These are phyloP conservation scores for Cryptococcus depauperatus DNA, from an alignment of 1,284 basidiomycete species.

Conservation along the genomic window DNA sequence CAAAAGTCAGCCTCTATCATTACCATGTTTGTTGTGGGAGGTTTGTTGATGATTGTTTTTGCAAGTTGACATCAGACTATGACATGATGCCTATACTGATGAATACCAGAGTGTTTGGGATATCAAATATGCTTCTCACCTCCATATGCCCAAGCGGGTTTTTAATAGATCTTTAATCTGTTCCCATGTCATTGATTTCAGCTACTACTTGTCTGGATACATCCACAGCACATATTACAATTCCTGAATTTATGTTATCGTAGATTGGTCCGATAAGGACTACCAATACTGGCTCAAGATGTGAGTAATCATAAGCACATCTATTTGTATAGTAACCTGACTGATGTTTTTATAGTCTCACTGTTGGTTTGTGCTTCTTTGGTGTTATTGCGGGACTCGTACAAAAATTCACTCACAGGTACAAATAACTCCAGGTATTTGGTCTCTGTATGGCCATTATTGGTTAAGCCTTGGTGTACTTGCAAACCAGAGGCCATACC, in stretches of 20 bases:
- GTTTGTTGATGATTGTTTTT: slow-evolving; percentile 39
- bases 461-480: slow-evolving; percentile 10
- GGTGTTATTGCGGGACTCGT: slow-evolving; percentile 39
- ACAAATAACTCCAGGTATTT: slow-evolving; percentile 38
- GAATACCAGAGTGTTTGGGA: slow-evolving; percentile 45
- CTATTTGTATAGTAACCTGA: no score
- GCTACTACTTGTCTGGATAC: slow-evolving; percentile 37
- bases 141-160: slow-evolving; percentile 44
- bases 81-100: no score
- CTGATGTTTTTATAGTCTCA: slow-evolving; percentile 36
- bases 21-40: slow-evolving; percentile 45
- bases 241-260: slow-evolving; percentile 43
- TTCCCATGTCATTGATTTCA: neutral
- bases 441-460: slow-evolving; percentile 27
- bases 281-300: neutral
- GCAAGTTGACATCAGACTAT: no score
- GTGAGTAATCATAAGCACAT: no score
- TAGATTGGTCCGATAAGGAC: slow-evolving; percentile 9
- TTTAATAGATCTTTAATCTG: slow-evolving; percentile 42
- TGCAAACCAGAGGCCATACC: slow-evolving; percentile 3
- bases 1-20: slow-evolving; percentile 39
- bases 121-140: slow-evolving; percentile 36
- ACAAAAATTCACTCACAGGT: slow-evolving; percentile 42
- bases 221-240: slow-evolving; percentile 41
- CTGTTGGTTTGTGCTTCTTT: slow-evolving; percentile 39